phyloP scores from a whole-genome alignment of 1,284 basidiomycete species.

The Ganoderma boninense region DNA sequence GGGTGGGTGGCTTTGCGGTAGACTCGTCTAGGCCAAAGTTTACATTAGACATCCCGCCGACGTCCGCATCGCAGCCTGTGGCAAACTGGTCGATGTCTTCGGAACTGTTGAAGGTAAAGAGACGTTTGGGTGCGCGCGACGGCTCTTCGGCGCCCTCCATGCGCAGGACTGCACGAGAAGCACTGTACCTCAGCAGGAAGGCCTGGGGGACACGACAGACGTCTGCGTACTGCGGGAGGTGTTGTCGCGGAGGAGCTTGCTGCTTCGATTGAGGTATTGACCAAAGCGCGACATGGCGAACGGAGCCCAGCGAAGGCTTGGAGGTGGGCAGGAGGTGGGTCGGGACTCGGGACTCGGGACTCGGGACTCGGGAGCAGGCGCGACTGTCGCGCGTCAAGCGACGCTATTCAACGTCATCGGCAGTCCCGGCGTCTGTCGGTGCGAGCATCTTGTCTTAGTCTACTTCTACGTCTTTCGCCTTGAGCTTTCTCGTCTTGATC shows the following conservation, averaged over 20 bases:
- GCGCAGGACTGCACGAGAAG: conserved; percentile 57
- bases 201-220: conserved; percentile 2
- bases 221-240: conserved; percentile 42
- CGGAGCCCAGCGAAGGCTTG: neutral
- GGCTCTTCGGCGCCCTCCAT: conserved; percentile 78
- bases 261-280: conserved; percentile 47
- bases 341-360: too few relatives aligned
- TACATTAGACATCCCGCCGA: conserved; percentile 85
- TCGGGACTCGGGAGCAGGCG: neutral
- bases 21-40: conserved; percentile 69
- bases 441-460: neutral
- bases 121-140: conserved; percentile 61
- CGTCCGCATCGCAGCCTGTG: conserved; percentile 84
- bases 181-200: conserved; percentile 21
- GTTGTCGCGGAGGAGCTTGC: conserved; percentile 43
- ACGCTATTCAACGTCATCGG: conserved; percentile 12
- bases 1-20: conserved; percentile 33
- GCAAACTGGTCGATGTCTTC: conserved; percentile 70
- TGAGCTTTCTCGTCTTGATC: neutral
- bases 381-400: neutral
- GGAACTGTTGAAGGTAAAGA: conserved; percentile 69
- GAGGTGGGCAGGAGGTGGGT: conserved; percentile 6
- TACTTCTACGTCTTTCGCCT: neutral
- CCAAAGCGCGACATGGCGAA: conserved; percentile 42
- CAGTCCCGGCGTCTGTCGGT: neutral